Percentiles rank a stretch among this genome's conserved stretches.
phyloP scores from a whole-genome alignment of 306 rosid species.

The Dicorynia guianensis region DNA sequence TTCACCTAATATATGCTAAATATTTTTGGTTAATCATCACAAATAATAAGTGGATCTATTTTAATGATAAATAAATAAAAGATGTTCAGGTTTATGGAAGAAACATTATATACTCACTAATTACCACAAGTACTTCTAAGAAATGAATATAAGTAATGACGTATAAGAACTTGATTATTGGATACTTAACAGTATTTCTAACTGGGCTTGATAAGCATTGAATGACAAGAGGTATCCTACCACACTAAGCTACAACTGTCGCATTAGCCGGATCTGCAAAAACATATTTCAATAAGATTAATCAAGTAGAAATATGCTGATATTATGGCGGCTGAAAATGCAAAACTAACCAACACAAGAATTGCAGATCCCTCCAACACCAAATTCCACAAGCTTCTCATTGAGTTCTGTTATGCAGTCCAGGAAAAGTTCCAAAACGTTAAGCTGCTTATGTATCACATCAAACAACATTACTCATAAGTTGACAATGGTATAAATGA shows the following conservation, averaged over 20 bases:
- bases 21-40: slow-evolving; percentile 25
- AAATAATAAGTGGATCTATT: not conserved
- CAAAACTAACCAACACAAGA: slow-evolving; percentile 67
- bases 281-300: slow-evolving; percentile 31
- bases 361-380: slow-evolving; percentile 91
- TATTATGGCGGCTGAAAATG: slow-evolving; percentile 23
- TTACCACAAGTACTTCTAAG: slow-evolving; percentile 9
- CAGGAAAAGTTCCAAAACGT: slow-evolving; percentile 86
- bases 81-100: not conserved
- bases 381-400: slow-evolving; percentile 91
- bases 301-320: slow-evolving; percentile 7
- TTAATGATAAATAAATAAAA: slow-evolving; percentile 20
- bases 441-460: slow-evolving; percentile 62
- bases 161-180: slow-evolving; percentile 24
- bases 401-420: slow-evolving; percentile 88
- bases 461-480: not conserved
- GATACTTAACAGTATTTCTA: slow-evolving; percentile 78
- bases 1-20: slow-evolving; percentile 60
- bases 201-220: slow-evolving; percentile 93
- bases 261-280: slow-evolving; percentile 70
- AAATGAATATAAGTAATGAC: not conserved
- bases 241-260: slow-evolving; percentile 57
- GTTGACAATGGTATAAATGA: not conserved
- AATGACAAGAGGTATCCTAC: slow-evolving; percentile 76
- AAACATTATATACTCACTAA: slow-evolving; percentile 18